Conservation (phyloP, 768 basidiomycete genomes). For the Tubosaeta brunneosetosa region DNA sequence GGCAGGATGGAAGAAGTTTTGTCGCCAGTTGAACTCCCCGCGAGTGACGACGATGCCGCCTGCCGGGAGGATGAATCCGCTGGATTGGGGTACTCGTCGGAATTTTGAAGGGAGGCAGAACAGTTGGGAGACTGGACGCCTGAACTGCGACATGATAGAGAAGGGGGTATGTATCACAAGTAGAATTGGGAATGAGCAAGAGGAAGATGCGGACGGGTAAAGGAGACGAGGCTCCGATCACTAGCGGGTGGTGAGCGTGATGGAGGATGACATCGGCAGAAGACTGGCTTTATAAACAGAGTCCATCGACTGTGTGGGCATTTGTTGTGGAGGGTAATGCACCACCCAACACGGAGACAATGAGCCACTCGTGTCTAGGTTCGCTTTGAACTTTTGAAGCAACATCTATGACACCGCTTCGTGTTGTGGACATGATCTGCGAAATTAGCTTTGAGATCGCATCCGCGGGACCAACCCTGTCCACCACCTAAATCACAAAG, state of each 20-base stretch:
- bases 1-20: background rate
- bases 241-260: background rate
- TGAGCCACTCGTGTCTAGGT: background rate
- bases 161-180: background rate
- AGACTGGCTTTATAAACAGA: background rate
- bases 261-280: background rate
- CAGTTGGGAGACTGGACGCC: background rate
- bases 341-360: background rate
- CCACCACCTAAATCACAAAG: background rate
- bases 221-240: background rate
- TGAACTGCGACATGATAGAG: background rate
- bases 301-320: background rate
- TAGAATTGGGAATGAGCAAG: background rate
- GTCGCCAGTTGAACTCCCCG: background rate
- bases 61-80: background rate
- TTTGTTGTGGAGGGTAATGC: background rate
- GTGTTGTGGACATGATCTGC: background rate
- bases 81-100: background rate
- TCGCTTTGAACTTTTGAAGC: background rate
- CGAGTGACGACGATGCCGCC: background rate
- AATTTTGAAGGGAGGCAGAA: background rate
- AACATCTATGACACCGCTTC: background rate
- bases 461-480: background rate
- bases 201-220: background rate
- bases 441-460: background rate